phyloP scores from a whole-genome alignment of 805 yeast genomes.

The Naumovozyma baii region DNA sequence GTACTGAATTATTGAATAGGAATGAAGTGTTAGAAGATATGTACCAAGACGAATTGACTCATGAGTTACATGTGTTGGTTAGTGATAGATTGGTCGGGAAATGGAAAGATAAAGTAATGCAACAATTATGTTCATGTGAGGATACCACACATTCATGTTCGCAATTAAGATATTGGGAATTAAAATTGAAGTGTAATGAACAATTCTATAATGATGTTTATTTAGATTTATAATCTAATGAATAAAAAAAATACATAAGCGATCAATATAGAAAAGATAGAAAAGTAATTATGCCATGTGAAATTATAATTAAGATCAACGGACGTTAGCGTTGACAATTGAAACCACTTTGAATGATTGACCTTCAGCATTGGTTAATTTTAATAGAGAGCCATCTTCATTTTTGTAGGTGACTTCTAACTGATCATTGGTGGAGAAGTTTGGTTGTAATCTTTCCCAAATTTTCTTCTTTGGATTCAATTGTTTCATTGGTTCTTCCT shows the following conservation, averaged over 20 bases:
- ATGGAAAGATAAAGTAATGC: slow-evolving; percentile 21
- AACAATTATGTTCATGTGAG: slow-evolving; percentile 16
- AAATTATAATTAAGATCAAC: slow-evolving; percentile 34
- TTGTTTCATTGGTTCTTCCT: slow-evolving; percentile 81
- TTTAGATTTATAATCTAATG: slow-evolving; percentile 1
- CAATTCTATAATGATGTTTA: slow-evolving; percentile 18
- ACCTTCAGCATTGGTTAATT: slow-evolving; percentile 72
- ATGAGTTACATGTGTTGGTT: slow-evolving; percentile 13
- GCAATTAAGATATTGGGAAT: slow-evolving; percentile 22
- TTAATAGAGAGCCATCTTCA: slow-evolving; percentile 54
- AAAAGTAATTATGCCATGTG: too few relatives aligned
- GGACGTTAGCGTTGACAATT: slow-evolving; percentile 68
- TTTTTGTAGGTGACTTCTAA: slow-evolving; percentile 73
- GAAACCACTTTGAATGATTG: slow-evolving; percentile 66
- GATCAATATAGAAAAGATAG: not conserved
- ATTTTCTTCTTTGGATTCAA: slow-evolving; percentile 97
- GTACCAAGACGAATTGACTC: slow-evolving; percentile 14
- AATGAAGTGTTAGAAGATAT: slow-evolving; percentile 7
- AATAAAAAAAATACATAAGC: not conserved
- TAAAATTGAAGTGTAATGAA: slow-evolving; percentile 16
- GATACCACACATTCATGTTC: slow-evolving; percentile 18
- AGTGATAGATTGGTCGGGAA: slow-evolving; percentile 16
- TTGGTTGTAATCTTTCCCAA: slow-evolving; percentile 93
- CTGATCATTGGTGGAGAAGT: slow-evolving; percentile 68
- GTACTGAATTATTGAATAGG: slow-evolving; percentile 13